A percentile compares a stretch with the other conserved stretches of the same genome.
These are phyloP conservation scores for Amanita exitialis DNA, from an alignment of 768 basidiomycete genomes.

Conservation along the genomic window DNA sequence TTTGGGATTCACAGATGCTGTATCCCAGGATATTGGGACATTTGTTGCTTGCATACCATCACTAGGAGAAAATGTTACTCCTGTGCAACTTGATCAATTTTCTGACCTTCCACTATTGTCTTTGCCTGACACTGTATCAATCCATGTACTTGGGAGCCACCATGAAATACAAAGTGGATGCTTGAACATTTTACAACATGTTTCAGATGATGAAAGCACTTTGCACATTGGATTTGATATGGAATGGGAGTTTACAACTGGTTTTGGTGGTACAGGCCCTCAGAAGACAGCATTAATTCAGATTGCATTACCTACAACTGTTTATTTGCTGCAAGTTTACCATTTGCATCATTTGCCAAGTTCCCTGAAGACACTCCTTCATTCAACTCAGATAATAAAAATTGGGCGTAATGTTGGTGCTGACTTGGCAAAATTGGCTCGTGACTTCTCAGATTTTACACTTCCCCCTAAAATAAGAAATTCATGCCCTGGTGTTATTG, in stretches of 20 bases:
- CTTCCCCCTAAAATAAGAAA: neutral
- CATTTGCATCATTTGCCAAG: slow-evolving; percentile 3
- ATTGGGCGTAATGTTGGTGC: slow-evolving; percentile 10
- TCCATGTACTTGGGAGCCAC: slow-evolving; percentile 4
- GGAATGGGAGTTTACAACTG: slow-evolving; percentile 11
- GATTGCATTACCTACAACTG: slow-evolving; percentile 4
- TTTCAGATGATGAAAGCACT: slow-evolving; percentile 2
- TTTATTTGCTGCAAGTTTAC: slow-evolving; percentile 4
- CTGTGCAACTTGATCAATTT: slow-evolving; percentile 7
- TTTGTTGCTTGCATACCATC: slow-evolving; percentile 12
- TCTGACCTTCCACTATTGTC: slow-evolving; percentile 5
- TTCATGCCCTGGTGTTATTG: slow-evolving; percentile 5
- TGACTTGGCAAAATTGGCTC: slow-evolving; percentile 10
- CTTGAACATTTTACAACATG: neutral
- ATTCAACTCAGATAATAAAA: slow-evolving; percentile 8
- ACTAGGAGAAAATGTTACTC: slow-evolving; percentile 6
- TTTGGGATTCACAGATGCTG: slow-evolving; percentile 10
- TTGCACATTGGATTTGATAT: slow-evolving; percentile 12
- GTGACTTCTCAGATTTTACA: slow-evolving; percentile 10
- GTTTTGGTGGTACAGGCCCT: slow-evolving; percentile 1
- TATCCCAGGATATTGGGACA: slow-evolving; percentile 7
- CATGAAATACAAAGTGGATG: slow-evolving; percentile 9
- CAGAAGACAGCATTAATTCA: slow-evolving; percentile 11
- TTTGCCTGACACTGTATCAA: slow-evolving; percentile 7
- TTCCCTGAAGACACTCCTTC: slow-evolving; percentile 6